These are phyloP conservation scores for Ogataea trehalophila DNA, from an alignment of 805 yeast genomes.

Conservation along the genomic window DNA sequence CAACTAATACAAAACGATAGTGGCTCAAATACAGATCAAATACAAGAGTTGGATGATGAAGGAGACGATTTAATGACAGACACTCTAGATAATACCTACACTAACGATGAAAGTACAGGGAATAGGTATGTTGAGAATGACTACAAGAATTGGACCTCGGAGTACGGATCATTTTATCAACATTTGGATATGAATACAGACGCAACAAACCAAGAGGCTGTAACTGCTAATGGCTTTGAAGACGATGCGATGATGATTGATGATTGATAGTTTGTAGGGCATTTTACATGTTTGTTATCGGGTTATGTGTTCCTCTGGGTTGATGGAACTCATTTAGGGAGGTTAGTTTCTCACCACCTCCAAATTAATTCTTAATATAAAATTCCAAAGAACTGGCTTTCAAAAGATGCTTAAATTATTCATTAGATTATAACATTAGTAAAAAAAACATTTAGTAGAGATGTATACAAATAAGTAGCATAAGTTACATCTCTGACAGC, in stretches of 20 bases:
- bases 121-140: neutral
- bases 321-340: no score
- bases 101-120: neutral
- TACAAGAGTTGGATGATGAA: slow-evolving; percentile 16
- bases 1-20: neutral
- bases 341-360: no score
- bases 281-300: neutral
- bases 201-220: neutral
- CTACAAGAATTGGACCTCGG: slow-evolving; percentile 5
- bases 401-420: no score
- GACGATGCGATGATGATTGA: slow-evolving; percentile 5
- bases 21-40: slow-evolving; percentile 6
- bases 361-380: no score
- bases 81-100: slow-evolving; percentile 1
- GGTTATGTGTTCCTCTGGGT: no score
- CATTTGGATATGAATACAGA: neutral
- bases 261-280: neutral
- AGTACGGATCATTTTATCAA: slow-evolving; percentile 10
- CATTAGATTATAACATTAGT: no score
- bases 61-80: slow-evolving; percentile 6
- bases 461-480: neutral
- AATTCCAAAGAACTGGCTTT: no score
- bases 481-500: slow-evolving; percentile 4
- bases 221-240: neutral
- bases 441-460: no score